Evolutionary conservation across 331 rosid species (phyloP).

Genomic region (Pyrus hybrid): DNA sequence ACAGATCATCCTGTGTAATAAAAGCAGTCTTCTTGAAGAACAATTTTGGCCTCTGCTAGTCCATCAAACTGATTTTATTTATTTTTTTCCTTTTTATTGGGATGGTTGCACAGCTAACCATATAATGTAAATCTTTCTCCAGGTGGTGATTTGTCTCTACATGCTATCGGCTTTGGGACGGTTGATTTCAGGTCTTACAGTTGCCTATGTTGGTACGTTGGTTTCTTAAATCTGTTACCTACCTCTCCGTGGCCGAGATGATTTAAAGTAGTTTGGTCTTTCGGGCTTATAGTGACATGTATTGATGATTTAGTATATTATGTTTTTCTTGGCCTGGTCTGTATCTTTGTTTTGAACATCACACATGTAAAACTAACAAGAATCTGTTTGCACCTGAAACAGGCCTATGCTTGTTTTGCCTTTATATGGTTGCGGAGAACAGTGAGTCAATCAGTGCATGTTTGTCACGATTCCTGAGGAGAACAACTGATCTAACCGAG

Average conservation of each 20-base stretch:
- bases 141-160: conserved; percentile 71
- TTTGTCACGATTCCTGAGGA: conserved; percentile 38
- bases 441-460: conserved; percentile 39
- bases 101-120: background rate
- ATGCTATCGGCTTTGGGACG: conserved; percentile 64
- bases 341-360: background rate
- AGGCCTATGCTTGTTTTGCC: conserved; percentile 85
- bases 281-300: background rate
- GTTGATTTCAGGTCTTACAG: conserved; percentile 69
- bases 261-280: background rate
- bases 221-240: background rate
- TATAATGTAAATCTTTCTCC: conserved; percentile 14
- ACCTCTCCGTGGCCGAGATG: background rate
- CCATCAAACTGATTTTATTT: background rate
- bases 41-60: background rate
- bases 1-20: background rate
- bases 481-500: conserved; percentile 35
- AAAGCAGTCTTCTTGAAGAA: background rate
- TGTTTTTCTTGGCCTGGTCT: background rate
- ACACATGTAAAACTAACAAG: background rate
- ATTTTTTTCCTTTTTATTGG: background rate
- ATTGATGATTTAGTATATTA: background rate
- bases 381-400: conserved; percentile 6
- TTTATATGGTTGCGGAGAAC: conserved; percentile 59
- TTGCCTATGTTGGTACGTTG: conserved; percentile 78